phyloP scores from a whole-genome alignment of 305 asterid species.

The Fraxinus greggii region DNA sequence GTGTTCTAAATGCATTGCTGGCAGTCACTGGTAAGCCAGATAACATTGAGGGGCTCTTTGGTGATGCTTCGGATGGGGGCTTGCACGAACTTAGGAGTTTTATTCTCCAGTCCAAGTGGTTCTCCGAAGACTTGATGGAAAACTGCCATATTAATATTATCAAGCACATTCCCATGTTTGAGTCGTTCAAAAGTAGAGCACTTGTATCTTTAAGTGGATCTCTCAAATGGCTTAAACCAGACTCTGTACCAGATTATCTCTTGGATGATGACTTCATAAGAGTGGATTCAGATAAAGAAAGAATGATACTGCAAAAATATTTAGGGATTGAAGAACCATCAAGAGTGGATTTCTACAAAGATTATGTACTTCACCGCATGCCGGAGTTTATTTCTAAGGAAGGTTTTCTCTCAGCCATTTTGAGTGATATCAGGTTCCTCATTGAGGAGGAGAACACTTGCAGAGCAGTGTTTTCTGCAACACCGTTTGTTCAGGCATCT shows the following conservation, averaged over 20 bases:
- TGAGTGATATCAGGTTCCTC: constrained; percentile 57
- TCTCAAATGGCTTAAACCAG: constrained; percentile 85
- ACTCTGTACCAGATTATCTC: constrained; percentile 58
- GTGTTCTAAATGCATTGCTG: constrained; percentile 71
- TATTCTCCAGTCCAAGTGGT: constrained; percentile 96
- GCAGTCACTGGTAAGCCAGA: constrained; percentile 55
- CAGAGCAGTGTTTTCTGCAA: constrained; percentile 54
- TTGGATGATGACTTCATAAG: constrained; percentile 80
- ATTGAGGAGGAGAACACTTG: constrained; percentile 69
- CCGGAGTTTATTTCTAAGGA: constrained; percentile 54
- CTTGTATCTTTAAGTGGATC: constrained; percentile 69
- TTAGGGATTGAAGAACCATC: constrained; percentile 75
- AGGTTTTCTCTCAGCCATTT: constrained; percentile 56
- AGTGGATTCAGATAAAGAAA: constrained; percentile 82
- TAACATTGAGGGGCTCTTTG: constrained; percentile 63
- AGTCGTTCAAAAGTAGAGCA: constrained; percentile 77
- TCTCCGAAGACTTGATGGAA: constrained; percentile 58
- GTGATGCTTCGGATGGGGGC: constrained; percentile 71
- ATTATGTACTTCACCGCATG: constrained; percentile 67
- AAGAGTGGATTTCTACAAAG: constrained; percentile 64
- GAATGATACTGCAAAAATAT: constrained; percentile 59
- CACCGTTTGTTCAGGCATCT: constrained; percentile 69
- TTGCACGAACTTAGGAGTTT: constrained; percentile 85
- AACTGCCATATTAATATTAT: constrained; percentile 54
- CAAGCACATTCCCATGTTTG: constrained; percentile 92